Evolutionary conservation across 1,139 yeast genomes (phyloP).

Genomic region (Debaryomyces fabryi): DNA sequence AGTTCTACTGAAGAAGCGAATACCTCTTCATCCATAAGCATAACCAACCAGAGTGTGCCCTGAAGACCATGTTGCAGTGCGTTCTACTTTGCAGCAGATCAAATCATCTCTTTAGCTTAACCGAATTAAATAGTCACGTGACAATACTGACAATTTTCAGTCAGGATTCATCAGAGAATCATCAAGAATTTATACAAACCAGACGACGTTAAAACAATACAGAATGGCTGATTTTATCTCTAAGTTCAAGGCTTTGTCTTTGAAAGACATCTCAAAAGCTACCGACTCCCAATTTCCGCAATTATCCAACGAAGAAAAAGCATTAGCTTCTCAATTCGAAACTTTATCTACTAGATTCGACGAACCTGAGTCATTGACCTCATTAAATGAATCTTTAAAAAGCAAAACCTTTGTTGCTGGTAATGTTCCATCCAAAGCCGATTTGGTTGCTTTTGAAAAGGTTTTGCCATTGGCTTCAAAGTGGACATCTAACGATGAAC

Average conservation of each 20-base stretch:
- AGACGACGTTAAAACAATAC: neutral
- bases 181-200: neutral
- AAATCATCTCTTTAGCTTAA: neutral
- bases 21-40: neutral
- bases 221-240: conserved; percentile 47
- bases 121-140: neutral
- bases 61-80: neutral
- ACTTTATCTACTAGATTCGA: conserved; percentile 64
- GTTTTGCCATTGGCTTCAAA: conserved; percentile 61
- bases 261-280: conserved; percentile 34
- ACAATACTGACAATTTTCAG: neutral
- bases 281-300: conserved; percentile 35
- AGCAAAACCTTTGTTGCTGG: conserved; percentile 72
- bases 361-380: conserved; percentile 56
- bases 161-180: conserved; percentile 1
- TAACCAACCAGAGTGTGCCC: neutral
- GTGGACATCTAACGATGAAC: conserved; percentile 58
- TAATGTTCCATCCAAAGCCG: conserved; percentile 63
- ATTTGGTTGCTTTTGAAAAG: conserved; percentile 66
- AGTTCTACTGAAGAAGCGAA: too few species aligned
- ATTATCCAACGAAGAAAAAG: conserved; percentile 56
- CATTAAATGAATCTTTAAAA: conserved; percentile 72
- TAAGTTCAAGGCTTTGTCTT: conserved; percentile 43
- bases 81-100: neutral
- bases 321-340: conserved; percentile 81